These are phyloP conservation scores for Ogataea glucozyma DNA, from an alignment of 805 yeast species.

Conservation along the genomic window DNA sequence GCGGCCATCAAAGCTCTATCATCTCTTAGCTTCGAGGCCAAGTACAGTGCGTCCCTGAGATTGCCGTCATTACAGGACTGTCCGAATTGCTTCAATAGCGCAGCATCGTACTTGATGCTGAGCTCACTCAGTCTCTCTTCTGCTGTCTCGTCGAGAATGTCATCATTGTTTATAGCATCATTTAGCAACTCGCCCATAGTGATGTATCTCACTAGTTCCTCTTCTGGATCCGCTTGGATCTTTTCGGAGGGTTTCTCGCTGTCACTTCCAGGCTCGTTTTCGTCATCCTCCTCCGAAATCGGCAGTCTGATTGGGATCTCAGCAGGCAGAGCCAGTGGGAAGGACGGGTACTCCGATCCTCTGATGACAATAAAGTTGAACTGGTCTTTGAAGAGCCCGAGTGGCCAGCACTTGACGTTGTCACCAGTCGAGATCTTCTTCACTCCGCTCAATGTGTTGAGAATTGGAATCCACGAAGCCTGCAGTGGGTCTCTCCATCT, in stretches of 20 bases:
- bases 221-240: conserved; percentile 61
- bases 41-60: conserved; percentile 62
- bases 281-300: conserved; percentile 32
- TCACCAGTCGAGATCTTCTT: conserved; percentile 56
- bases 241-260: conserved; percentile 33
- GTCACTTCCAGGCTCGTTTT: conserved; percentile 10
- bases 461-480: conserved; percentile 83
- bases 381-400: conserved; percentile 71
- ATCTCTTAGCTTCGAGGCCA: conserved; percentile 68
- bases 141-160: conserved; percentile 37
- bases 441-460: conserved; percentile 57
- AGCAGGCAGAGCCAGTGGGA: conserved; percentile 83
- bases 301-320: conserved; percentile 76
- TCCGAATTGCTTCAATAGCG: conserved; percentile 75
- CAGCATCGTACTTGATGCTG: conserved; percentile 66
- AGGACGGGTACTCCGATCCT: conserved; percentile 70
- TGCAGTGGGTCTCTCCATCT: conserved; percentile 79
- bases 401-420: conserved; percentile 80
- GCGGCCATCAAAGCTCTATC: conserved; percentile 86
- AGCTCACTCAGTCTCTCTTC: conserved; percentile 52
- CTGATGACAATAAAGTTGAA: conserved; percentile 75
- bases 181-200: conserved; percentile 61
- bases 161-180: conserved; percentile 51
- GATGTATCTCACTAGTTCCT: conserved; percentile 59
- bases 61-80: conserved; percentile 69